Percentiles rank a stretch among this genome's conserved stretches.
Conservation (phyloP, 768 basidiomycete species). For the Mycena belliarum region DNA sequence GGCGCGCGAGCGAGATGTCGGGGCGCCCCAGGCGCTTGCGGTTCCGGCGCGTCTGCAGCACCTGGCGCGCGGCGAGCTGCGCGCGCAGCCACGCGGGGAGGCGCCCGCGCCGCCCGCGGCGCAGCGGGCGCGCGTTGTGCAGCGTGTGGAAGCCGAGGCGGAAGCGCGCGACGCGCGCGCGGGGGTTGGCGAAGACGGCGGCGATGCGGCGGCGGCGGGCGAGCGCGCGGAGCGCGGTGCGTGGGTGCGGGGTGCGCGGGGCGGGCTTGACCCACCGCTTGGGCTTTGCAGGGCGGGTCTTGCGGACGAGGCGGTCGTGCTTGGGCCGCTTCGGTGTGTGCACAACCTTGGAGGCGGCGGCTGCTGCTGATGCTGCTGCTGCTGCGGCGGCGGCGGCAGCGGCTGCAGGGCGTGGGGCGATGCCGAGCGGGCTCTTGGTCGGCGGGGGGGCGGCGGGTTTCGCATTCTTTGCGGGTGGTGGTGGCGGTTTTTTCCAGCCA, state of each 20-base stretch:
- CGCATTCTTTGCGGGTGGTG: background rate
- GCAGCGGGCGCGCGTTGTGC: conserved; percentile 4
- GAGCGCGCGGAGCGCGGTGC: background rate
- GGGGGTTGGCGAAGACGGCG: background rate
- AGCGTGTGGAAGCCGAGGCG: conserved; percentile 20
- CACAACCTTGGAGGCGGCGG: background rate
- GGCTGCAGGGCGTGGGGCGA: no score
- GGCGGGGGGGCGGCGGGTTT: background rate
- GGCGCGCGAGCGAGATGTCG: conserved; percentile 48
- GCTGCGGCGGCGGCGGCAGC: no score
- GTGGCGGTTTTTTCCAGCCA: background rate
- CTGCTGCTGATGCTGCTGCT: no score
- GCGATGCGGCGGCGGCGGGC: background rate
- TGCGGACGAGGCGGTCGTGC: conserved; percentile 17
- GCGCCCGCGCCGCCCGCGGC: conserved; percentile 7
- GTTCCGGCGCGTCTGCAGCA: conserved; percentile 32
- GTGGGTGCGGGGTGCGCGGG: background rate
- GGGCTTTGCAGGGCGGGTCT: conserved; percentile 12
- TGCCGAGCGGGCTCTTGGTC: background rate
- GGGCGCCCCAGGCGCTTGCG: conserved; percentile 42
- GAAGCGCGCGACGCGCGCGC: conserved; percentile 9
- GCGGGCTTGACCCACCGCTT: conserved; percentile 13
- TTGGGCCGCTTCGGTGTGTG: conserved; percentile 7
- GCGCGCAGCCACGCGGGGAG: conserved; percentile 3
- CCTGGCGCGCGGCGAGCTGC: background rate